Percentiles rank a stretch among this genome's conserved stretches.
Evolutionary conservation across 2,329 filamentous ascomycete species (phyloP).

Genomic region (Hymenotorrendiella dingleyae): DNA sequence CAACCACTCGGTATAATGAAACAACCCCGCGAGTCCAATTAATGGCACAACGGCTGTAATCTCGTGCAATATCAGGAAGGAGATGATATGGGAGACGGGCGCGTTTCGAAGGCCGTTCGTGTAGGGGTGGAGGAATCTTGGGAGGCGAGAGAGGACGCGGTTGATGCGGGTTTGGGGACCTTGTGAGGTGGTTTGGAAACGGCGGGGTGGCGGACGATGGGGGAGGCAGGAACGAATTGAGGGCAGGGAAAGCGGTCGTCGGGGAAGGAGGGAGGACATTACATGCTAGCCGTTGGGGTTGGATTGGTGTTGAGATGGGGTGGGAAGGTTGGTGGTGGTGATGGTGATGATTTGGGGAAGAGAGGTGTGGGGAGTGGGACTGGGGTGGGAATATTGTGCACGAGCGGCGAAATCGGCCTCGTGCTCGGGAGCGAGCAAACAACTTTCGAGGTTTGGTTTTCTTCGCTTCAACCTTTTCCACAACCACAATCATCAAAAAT

Average conservation of each 20-base stretch:
- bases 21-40: slow-evolving; percentile 64
- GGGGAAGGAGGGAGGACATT: neutral
- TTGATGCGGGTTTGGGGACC: slow-evolving; percentile 8
- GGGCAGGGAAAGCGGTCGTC: neutral
- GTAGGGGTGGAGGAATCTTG: slow-evolving; percentile 62
- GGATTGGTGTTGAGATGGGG: neutral
- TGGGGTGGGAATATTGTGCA: too few species aligned
- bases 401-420: too few species aligned
- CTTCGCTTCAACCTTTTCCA: too few species aligned
- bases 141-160: slow-evolving; percentile 34
- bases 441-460: too few species aligned
- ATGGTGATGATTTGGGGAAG: neutral
- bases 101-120: slow-evolving; percentile 65
- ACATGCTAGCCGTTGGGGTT: neutral
- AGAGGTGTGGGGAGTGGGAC: neutral
- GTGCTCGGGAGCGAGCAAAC: too few species aligned
- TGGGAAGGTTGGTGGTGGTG: neutral
- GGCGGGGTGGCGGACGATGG: neutral
- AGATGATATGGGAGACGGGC: slow-evolving; percentile 74
- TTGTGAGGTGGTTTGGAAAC: slow-evolving; percentile 4
- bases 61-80: slow-evolving; percentile 89
- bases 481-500: too few species aligned
- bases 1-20: slow-evolving; percentile 74
- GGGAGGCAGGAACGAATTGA: neutral
- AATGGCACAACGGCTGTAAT: slow-evolving; percentile 80